Evolutionary conservation across 1,139 yeast genomes (phyloP).

Genomic region (Zhuliangozyma parablackwelliae): DNA sequence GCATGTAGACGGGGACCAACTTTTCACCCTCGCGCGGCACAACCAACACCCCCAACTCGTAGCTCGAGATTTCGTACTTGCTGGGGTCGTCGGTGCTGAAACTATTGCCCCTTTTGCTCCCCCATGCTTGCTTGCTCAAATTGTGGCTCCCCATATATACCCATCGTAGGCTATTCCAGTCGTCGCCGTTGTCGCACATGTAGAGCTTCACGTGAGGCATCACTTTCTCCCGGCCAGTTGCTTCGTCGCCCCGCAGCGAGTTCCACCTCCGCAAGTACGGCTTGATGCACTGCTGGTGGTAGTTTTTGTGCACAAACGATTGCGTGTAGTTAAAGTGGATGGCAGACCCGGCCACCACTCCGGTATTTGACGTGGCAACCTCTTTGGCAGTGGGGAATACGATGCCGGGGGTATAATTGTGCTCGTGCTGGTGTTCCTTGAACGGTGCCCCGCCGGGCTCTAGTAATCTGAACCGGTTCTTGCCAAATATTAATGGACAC

Average conservation of each 20-base stretch:
- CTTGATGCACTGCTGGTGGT: constrained; percentile 29
- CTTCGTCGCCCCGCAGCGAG: constrained; percentile 6
- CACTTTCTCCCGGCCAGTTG: constrained; percentile 30
- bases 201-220: constrained; percentile 41
- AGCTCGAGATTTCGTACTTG: constrained; percentile 32
- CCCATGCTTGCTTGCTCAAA: constrained; percentile 70
- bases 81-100: constrained; percentile 13
- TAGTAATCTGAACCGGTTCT: constrained; percentile 14
- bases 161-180: constrained; percentile 54
- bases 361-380: constrained; percentile 38
- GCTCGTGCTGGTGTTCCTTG: constrained; percentile 19
- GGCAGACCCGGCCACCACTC: constrained; percentile 51
- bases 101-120: constrained; percentile 30
- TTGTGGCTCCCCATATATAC: constrained; percentile 64
- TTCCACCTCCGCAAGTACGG: constrained; percentile 36
- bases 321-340: constrained; percentile 44
- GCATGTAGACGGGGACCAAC: constrained; percentile 35
- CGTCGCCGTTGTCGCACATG: constrained; percentile 43
- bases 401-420: constrained; percentile 42
- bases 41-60: constrained; percentile 57
- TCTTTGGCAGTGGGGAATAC: constrained; percentile 55
- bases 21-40: constrained; percentile 14
- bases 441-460: constrained; percentile 27
- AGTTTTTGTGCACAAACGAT: constrained; percentile 18
- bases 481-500: constrained; percentile 38